Evolutionary conservation across 345 rosid species (phyloP).

Genomic region (Euphorbia peplus): DNA sequence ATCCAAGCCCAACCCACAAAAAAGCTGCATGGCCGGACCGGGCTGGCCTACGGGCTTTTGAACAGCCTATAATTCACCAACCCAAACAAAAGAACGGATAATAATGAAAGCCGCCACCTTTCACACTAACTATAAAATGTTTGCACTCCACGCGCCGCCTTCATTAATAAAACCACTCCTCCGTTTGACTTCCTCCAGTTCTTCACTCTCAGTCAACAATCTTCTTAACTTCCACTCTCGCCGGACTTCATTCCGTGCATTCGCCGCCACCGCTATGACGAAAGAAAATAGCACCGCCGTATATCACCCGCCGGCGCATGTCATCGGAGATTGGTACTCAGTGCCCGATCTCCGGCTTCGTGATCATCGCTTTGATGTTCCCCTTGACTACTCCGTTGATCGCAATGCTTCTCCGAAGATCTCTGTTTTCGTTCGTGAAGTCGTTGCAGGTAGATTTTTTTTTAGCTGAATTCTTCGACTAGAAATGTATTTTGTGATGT

Average conservation of each 20-base stretch:
- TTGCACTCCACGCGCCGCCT: constrained; percentile 28
- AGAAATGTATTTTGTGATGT: background rate
- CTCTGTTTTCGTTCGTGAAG: constrained; percentile 76
- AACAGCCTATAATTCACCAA: too few relatives aligned
- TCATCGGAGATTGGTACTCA: constrained; percentile 59
- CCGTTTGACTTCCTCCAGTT: constrained; percentile 7
- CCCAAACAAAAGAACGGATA: too few relatives aligned
- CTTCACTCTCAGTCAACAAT: constrained; percentile 1
- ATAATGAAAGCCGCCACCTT: too few relatives aligned
- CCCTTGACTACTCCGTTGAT: constrained; percentile 59
- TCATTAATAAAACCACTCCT: constrained; percentile 21
- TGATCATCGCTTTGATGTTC: constrained; percentile 72
- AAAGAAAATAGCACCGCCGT: constrained; percentile 11
- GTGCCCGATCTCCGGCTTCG: constrained; percentile 84
- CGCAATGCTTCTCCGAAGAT: constrained; percentile 44
- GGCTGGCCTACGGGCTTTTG: too few relatives aligned
- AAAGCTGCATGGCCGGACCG: too few relatives aligned
- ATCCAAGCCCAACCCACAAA: too few relatives aligned
- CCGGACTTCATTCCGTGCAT: constrained; percentile 16
- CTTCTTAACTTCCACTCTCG: constrained; percentile 12
- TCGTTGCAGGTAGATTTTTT: constrained; percentile 56
- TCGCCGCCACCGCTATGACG: constrained; percentile 37
- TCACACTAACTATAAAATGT: constrained; percentile 22
- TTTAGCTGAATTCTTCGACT: background rate
- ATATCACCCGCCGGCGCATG: constrained; percentile 40